Evolutionary conservation across 2,329 filamentous ascomycete genomes (phyloP), one percentile per base, ranked within the genome.

Genomic region (Colletotrichum sp.): DNA sequence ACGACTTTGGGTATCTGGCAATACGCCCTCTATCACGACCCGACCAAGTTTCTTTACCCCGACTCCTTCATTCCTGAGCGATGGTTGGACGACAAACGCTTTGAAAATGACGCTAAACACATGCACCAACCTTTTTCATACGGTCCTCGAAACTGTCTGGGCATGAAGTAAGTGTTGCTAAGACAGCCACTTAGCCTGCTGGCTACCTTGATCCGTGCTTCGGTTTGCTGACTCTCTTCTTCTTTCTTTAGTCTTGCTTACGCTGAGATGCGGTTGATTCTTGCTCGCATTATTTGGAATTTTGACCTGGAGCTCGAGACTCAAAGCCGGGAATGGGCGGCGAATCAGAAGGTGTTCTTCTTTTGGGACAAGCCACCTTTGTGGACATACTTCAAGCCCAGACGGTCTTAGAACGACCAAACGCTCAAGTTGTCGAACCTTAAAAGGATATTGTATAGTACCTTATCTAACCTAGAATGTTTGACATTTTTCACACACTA

Each of bases 181-280:
- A 57, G 7, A 24, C 13, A 1, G 9, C 18, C 18, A 1, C 3
- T 0, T 21, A n/a, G 44, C 18, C 18, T 12, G 9, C 18, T 12
- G 44, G 44, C 18, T 18, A 21, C 18, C 18, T 21, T 49, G 5
- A 1, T 57, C 52, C 12, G 18, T 57, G 88, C 55, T 90, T 88
- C 73, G 82, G 90, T 64, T 26, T 15, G 21, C 60, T 65, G 16
- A 66, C 18, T 8, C 18, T 57, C 5, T 44, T 26, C 9, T 4
- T 4, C 2, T 10, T 4, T 8, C 5, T 15, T 15, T 6, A 89
- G 87, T 74, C 82, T 90, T 63, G 88, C 88, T 4, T 89, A 88
- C 62, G 83, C 86, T n/a, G 88, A 90, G 79, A 88, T 90, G 85
- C 83, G 88, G 5, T 78, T 89, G 5, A 87, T 90, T 59, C 79